Base-by-base conservation (phyloP, 495 filamentous ascomycete genomes). In the Lophiotrema nucula region DNA sequence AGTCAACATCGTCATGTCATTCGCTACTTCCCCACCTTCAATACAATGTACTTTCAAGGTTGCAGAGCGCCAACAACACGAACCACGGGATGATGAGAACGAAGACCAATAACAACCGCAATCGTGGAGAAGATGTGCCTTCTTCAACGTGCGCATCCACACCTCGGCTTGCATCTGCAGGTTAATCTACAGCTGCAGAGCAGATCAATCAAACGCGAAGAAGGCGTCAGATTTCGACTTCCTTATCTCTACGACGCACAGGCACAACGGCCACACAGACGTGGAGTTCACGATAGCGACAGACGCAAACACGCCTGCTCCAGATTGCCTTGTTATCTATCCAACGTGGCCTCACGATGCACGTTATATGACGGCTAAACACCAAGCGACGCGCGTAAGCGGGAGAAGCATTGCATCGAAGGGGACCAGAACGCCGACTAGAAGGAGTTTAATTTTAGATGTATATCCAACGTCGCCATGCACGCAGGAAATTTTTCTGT, bases 141-240 rank as follows among this genome's bases (percentile, higher is more conserved):
- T n/a, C n/a, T n/a, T n/a, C n/a, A n/a, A n/a, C n/a, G n/a, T 35
- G 8, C 15, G 8, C 31, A 35, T 35, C 31, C 15, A 15, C 31
- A 15, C 31, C 15, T 35, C 31, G 31, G 31, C 31, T 15, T 35
- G 45, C 35, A 31, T 43, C 54, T 49, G 54, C 54, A 50, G 21
- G 4, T 28, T 50, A 58, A 58, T 58, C 46, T 58, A 50, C 47
- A 46, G 19, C 25, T 58, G 54, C 54, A 58, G 46, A 49, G 46
- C 54, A 26, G 11, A 24, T 31, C 53, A 56, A 50, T 56, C 42
- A 48, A 42, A 15, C 23, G 13, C 28, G 33, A 44, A 50, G 28
- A 58, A 24, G 21, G 26, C 31, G 31, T 35, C 31, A 8, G 31
- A 35, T 55, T 35, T 21, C 19, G 5, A 11, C 44, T 56, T 38